Evolutionary conservation across 2,329 filamentous ascomycete species (phyloP).

Genomic region (Aspergillus bombycis): DNA sequence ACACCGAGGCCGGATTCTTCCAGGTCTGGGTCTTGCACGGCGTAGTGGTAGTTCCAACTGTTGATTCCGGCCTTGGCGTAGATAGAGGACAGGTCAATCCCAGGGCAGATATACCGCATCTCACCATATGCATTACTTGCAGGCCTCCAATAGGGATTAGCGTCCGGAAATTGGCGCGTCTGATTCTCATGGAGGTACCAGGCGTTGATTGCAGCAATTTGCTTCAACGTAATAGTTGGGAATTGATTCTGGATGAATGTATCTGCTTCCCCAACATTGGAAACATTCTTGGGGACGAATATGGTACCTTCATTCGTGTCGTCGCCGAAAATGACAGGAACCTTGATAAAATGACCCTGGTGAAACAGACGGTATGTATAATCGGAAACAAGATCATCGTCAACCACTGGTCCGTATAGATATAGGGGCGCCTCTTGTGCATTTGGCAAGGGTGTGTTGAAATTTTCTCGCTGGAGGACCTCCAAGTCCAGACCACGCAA

Average conservation of each 20-base stretch:
- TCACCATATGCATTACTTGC: constrained; percentile 64
- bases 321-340: constrained; percentile 61
- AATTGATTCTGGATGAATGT: constrained; percentile 63
- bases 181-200: constrained; percentile 59
- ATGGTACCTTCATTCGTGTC: constrained; percentile 68
- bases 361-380: constrained; percentile 54
- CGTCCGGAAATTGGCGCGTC: constrained; percentile 49
- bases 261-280: constrained; percentile 53
- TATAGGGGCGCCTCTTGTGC: constrained; percentile 49
- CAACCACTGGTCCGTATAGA: constrained; percentile 56
- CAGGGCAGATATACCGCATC: constrained; percentile 67
- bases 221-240: constrained; percentile 54
- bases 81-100: constrained; percentile 56
- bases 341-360: constrained; percentile 53
- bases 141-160: constrained; percentile 62
- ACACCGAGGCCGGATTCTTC: constrained; percentile 63
- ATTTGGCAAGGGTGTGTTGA: constrained; percentile 51
- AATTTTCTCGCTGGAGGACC: constrained; percentile 51
- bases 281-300: constrained; percentile 57
- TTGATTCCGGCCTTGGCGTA: constrained; percentile 35
- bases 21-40: constrained; percentile 56
- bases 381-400: constrained; percentile 55
- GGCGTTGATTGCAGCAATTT: constrained; percentile 56
- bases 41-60: constrained; percentile 70
- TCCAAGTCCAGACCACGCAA: constrained; percentile 50